phyloP scores from a whole-genome alignment of 345 rosid species.

The Populus euphratica region DNA sequence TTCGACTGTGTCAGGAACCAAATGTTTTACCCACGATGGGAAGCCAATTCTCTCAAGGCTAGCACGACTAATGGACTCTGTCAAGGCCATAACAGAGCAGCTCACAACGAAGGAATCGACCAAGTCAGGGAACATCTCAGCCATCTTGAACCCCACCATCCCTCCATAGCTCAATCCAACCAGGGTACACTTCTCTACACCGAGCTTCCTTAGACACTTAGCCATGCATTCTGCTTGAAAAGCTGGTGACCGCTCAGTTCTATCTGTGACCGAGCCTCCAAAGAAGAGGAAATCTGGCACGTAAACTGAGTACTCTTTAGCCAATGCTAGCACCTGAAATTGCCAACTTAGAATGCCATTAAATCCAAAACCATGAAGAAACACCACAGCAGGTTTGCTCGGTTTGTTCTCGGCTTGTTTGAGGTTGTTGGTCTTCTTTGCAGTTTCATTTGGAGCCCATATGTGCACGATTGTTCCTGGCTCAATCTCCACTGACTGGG shows the following conservation, averaged over 20 bases:
- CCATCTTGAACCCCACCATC: slow-evolving; percentile 42
- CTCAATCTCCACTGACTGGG: slow-evolving; percentile 1
- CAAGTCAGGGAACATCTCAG: slow-evolving; percentile 35
- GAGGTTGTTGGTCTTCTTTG: not conserved
- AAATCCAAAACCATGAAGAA: slow-evolving; percentile 40
- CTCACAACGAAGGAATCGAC: slow-evolving; percentile 37
- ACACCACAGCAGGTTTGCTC: slow-evolving; percentile 25
- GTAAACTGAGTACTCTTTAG: slow-evolving; percentile 33
- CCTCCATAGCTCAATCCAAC: slow-evolving; percentile 46
- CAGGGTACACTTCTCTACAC: slow-evolving; percentile 35
- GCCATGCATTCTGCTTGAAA: slow-evolving; percentile 47
- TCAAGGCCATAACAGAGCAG: slow-evolving; percentile 31
- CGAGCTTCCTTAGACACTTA: slow-evolving; percentile 32
- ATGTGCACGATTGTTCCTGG: not conserved
- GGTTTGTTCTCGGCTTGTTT: not conserved
- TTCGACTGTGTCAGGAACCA: slow-evolving; percentile 30
- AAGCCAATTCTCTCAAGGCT: slow-evolving; percentile 23
- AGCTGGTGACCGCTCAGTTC: slow-evolving; percentile 22
- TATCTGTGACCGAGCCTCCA: slow-evolving; percentile 38
- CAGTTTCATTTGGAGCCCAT: slow-evolving; percentile 10
- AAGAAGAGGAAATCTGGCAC: slow-evolving; percentile 51
- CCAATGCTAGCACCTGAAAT: slow-evolving; percentile 33
- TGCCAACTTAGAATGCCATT: slow-evolving; percentile 43
- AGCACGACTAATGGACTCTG: slow-evolving; percentile 29
- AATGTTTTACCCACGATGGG: slow-evolving; percentile 21